These are phyloP conservation scores for Groenewaldozyma sp. DNA, from an alignment of 1,139 yeast genomes.

Conservation along the genomic window DNA sequence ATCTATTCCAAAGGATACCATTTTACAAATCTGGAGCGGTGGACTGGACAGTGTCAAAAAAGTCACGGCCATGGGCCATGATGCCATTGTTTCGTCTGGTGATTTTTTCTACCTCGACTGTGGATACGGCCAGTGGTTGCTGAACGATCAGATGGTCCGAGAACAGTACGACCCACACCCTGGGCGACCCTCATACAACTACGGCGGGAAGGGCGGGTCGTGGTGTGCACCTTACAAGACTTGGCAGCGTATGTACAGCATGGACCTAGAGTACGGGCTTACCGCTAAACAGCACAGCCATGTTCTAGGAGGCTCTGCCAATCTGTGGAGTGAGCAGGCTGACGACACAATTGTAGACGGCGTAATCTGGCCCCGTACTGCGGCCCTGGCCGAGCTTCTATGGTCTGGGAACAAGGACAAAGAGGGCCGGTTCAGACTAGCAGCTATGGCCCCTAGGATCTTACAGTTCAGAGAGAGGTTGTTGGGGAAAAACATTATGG, in stretches of 20 bases:
- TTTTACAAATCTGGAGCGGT: constrained; percentile 38
- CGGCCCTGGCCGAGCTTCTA: constrained; percentile 38
- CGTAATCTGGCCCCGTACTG: constrained; percentile 39
- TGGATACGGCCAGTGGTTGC: constrained; percentile 35
- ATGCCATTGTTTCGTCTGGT: constrained; percentile 34
- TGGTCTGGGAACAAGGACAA: constrained; percentile 39
- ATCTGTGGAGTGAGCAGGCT: constrained; percentile 38
- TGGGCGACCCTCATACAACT: constrained; percentile 26
- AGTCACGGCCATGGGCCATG: constrained; percentile 29
- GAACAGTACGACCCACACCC: constrained; percentile 20
- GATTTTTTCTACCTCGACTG: constrained; percentile 37
- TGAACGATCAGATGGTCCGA: constrained; percentile 31
- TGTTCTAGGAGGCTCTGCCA: constrained; percentile 37
- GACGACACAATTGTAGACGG: constrained; percentile 33
- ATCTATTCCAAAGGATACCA: constrained; percentile 22
- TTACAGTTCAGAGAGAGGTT: constrained; percentile 10
- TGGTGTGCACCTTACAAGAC: constrained; percentile 43
- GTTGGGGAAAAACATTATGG: constrained; percentile 7
- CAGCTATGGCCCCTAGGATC: constrained; percentile 8
- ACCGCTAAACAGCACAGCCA: constrained; percentile 24
- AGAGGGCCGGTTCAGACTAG: constrained; percentile 13
- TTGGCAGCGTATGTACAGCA: constrained; percentile 39
- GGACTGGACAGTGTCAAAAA: constrained; percentile 8
- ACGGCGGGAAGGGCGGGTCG: constrained; percentile 32
- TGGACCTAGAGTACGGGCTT: constrained; percentile 25